These are phyloP conservation scores for Ormosia semicastrata DNA, from an alignment of 306 rosid species.

Conservation along the genomic window DNA sequence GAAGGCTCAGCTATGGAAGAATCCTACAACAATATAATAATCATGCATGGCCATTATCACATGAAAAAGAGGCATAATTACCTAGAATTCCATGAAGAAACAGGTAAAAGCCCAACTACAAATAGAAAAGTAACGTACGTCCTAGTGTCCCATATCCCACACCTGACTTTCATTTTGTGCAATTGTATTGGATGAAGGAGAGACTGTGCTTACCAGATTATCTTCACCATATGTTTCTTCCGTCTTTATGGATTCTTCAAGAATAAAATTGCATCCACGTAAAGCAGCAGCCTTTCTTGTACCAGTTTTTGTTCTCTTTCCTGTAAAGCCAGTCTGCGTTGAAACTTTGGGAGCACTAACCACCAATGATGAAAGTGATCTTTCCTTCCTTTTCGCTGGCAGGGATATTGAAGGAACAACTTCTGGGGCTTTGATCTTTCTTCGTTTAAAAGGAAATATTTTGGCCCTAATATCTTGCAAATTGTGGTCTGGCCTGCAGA, in stretches of 20 bases:
- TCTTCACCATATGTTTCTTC: slow-evolving; percentile 60
- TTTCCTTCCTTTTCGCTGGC: slow-evolving; percentile 91
- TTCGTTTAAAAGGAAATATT: slow-evolving; percentile 69
- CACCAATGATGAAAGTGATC: slow-evolving; percentile 95
- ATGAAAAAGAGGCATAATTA: background rate
- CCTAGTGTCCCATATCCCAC: slow-evolving; percentile 8
- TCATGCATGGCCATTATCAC: background rate
- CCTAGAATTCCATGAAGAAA: background rate
- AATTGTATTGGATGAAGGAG: slow-evolving; percentile 42
- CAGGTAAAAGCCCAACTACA: background rate
- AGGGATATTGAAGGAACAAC: slow-evolving; percentile 56
- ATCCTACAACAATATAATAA: slow-evolving; percentile 49
- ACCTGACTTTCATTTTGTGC: slow-evolving; percentile 50
- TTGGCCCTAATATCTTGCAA: slow-evolving; percentile 92
- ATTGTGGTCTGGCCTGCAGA: slow-evolving; percentile 96
- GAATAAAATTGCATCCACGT: slow-evolving; percentile 65
- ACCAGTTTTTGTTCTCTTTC: slow-evolving; percentile 77
- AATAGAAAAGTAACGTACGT: background rate
- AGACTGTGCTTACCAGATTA: slow-evolving; percentile 56
- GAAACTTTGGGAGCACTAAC: slow-evolving; percentile 88
- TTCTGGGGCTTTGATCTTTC: slow-evolving; percentile 62
- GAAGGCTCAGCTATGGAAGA: slow-evolving; percentile 60
- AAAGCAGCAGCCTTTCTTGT: slow-evolving; percentile 71
- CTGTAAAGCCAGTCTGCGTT: slow-evolving; percentile 72
- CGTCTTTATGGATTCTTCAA: slow-evolving; percentile 56